Conservation (phyloP, 202 grass and related monocot genomes). For the Musa balbisiana region DNA sequence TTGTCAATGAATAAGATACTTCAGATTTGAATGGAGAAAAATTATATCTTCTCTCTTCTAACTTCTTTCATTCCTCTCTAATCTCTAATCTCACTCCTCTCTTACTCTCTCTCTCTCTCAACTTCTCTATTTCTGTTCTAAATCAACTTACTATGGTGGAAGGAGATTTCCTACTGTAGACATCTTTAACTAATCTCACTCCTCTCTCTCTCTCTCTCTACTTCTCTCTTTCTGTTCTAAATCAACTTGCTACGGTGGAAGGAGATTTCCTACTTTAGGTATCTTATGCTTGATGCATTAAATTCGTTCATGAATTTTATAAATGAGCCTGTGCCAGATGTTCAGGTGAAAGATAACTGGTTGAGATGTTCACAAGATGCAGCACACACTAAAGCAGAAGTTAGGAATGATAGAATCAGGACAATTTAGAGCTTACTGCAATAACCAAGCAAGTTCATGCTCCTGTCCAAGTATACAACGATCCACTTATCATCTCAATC, state of each 20-base stretch:
- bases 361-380: constrained; percentile 40
- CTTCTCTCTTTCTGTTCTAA: too few species aligned
- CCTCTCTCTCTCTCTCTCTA: too few species aligned
- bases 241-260: constrained; percentile 26
- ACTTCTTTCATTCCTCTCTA: too few species aligned
- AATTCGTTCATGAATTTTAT: constrained; percentile 53
- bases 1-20: too few species aligned
- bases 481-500: constrained; percentile 93
- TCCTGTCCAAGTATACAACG: constrained; percentile 75
- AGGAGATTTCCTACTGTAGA: too few species aligned
- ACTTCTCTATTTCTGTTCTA: too few species aligned
- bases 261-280: constrained; percentile 40
- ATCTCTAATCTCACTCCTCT: too few species aligned
- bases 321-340: constrained; percentile 42
- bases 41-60: too few species aligned
- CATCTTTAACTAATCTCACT: too few species aligned
- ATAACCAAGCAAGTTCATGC: constrained; percentile 73
- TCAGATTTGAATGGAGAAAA: too few species aligned
- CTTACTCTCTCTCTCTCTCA: too few species aligned
- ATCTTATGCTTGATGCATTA: constrained; percentile 22
- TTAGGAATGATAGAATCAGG: constrained; percentile 61
- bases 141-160: too few species aligned
- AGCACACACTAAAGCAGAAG: constrained; percentile 52
- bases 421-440: constrained; percentile 55
- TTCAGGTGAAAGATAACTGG: constrained; percentile 25